These are phyloP conservation scores for Juglanconis sp. DNA, from an alignment of 2,329 filamentous ascomycete species.

Conservation along the genomic window DNA sequence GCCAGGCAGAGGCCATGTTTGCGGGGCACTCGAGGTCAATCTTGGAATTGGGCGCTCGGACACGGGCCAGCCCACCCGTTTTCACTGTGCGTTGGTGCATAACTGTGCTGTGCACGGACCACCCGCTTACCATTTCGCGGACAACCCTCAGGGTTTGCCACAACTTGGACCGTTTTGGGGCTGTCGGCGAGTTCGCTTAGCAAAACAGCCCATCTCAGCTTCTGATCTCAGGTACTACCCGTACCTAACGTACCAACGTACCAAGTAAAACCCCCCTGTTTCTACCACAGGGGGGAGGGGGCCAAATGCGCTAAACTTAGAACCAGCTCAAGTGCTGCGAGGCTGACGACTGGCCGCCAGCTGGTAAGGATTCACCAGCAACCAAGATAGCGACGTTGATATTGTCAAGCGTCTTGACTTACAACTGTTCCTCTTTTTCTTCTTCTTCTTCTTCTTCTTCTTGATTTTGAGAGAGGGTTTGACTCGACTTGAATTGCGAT, in stretches of 20 bases:
- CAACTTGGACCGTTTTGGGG: background rate
- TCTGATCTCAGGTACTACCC: background rate
- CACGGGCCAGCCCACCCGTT: background rate
- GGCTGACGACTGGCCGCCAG: constrained; percentile 2
- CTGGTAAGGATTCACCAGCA: background rate
- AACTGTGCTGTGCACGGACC: no score
- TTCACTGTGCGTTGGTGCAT: no score
- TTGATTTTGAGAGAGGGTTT: background rate
- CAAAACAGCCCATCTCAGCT: background rate
- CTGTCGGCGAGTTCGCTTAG: background rate
- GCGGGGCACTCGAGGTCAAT: background rate
- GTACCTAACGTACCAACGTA: background rate
- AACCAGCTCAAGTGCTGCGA: background rate
- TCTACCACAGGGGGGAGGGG: background rate
- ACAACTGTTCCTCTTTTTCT: background rate
- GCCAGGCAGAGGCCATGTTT: background rate
- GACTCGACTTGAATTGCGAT: background rate
- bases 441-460: background rate
- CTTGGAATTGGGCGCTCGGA: no score
- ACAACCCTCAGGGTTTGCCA: background rate
- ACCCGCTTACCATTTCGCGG: no score
- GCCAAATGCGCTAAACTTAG: background rate
- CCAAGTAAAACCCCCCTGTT: background rate
- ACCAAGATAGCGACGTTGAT: background rate
- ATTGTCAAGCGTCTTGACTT: background rate